These are phyloP conservation scores for Fragaria ananassa DNA, from an alignment of 306 rosid genomes.

Conservation along the genomic window DNA sequence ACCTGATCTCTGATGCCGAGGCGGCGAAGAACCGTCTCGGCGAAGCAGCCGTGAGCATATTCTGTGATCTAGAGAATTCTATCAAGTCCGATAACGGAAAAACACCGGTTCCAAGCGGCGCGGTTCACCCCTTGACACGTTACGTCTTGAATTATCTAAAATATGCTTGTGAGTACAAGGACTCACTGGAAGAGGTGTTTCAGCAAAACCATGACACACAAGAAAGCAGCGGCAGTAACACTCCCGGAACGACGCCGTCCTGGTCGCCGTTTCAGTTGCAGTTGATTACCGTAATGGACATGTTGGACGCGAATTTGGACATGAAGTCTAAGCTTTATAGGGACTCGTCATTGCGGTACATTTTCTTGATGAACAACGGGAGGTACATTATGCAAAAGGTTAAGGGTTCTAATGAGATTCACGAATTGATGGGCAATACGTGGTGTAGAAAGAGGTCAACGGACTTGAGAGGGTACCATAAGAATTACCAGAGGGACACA, in stretches of 20 bases:
- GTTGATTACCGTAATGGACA: constrained; percentile 48
- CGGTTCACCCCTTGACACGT: constrained; percentile 75
- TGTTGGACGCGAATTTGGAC: constrained; percentile 57
- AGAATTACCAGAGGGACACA: constrained; percentile 68
- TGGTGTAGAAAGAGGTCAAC: constrained; percentile 71
- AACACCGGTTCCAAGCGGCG: constrained; percentile 67
- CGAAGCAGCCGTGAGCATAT: constrained; percentile 44
- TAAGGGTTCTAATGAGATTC: constrained; percentile 58
- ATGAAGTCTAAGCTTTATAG: constrained; percentile 58
- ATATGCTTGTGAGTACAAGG: constrained; percentile 73
- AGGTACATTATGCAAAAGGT: constrained; percentile 74
- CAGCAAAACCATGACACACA: constrained; percentile 6
- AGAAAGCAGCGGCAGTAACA: background rate
- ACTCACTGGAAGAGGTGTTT: constrained; percentile 59
- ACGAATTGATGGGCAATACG: constrained; percentile 57
- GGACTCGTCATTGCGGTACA: constrained; percentile 42
- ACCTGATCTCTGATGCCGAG: constrained; percentile 37
- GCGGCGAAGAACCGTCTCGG: constrained; percentile 34
- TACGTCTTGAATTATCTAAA: constrained; percentile 78
- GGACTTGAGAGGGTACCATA: constrained; percentile 54
- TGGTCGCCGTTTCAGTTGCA: constrained; percentile 45
- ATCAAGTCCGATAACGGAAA: constrained; percentile 57
- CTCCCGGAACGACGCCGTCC: constrained; percentile 14
- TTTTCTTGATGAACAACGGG: constrained; percentile 85
- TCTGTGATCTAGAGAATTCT: constrained; percentile 58